These are phyloP conservation scores for Dendrocalamus sinicus DNA, from an alignment of 176 grass and related monocot genomes.

Conservation along the genomic window DNA sequence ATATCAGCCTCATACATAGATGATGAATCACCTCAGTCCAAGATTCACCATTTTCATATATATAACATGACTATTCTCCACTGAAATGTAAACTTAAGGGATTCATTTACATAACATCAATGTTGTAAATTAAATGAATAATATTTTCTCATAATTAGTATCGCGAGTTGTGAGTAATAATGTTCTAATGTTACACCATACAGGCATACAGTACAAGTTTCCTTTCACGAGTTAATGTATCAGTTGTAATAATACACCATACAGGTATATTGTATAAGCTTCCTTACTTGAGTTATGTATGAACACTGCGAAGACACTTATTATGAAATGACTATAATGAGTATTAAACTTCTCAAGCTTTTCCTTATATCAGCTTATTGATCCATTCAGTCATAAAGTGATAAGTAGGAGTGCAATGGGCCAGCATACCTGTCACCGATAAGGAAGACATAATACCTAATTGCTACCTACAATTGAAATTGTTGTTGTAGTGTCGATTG, in stretches of 20 bases:
- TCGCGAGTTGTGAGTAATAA: background rate
- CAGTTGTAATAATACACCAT: background rate
- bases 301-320: background rate
- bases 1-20: background rate
- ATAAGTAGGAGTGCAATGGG: no score
- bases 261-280: background rate
- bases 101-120: conserved; percentile 30
- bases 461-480: no score
- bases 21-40: background rate
- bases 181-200: background rate
- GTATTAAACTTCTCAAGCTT: background rate
- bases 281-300: background rate
- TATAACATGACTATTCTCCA: background rate
- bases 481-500: no score
- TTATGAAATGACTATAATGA: background rate
- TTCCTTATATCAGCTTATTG: no score
- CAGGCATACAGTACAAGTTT: background rate
- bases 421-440: no score
- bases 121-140: background rate
- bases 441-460: no score
- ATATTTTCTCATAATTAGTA: background rate
- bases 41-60: background rate
- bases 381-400: no score
- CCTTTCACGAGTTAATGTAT: background rate
- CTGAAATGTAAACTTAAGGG: background rate